Conservation (phyloP, 2,329 filamentous ascomycete species). For the Epichloe sp. region DNA sequence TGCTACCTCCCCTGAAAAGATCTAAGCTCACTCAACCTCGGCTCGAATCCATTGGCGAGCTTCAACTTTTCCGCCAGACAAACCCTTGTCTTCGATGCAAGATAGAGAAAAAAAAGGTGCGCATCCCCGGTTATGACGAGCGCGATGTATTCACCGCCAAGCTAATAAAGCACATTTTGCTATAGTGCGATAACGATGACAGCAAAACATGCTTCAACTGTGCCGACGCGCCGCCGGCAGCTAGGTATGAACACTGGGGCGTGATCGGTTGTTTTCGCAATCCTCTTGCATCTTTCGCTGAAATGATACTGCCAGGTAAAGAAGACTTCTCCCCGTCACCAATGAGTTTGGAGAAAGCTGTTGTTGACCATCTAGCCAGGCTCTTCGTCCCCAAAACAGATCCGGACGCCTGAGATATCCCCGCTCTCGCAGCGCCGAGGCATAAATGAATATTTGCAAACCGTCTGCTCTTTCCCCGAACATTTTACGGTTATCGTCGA, state of each 20-base stretch:
- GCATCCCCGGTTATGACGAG: background rate
- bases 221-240: constrained; percentile 21
- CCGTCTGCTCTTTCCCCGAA: constrained; percentile 29
- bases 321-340: constrained; percentile 1
- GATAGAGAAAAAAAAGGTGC: constrained; percentile 32
- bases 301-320: constrained; percentile 37
- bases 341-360: background rate
- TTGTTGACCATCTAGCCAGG: constrained; percentile 16
- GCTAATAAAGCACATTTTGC: background rate
- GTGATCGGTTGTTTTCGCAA: constrained; percentile 38
- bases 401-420: constrained; percentile 36
- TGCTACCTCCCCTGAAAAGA: constrained; percentile 41
- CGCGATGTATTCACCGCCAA: background rate
- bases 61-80: constrained; percentile 33
- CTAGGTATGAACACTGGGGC: constrained; percentile 33
- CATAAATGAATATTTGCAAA: constrained; percentile 39
- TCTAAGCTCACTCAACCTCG: constrained; percentile 38
- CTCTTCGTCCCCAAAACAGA: constrained; percentile 33
- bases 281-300: constrained; percentile 31
- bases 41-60: constrained; percentile 43
- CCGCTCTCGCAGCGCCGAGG: constrained; percentile 34
- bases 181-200: constrained; percentile 39
- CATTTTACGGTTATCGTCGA: constrained; percentile 28
- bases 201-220: constrained; percentile 37
- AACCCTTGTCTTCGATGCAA: constrained; percentile 40